phyloP scores from a whole-genome alignment of 2,329 filamentous ascomycete species.

The Tolypocladium tundrense region DNA sequence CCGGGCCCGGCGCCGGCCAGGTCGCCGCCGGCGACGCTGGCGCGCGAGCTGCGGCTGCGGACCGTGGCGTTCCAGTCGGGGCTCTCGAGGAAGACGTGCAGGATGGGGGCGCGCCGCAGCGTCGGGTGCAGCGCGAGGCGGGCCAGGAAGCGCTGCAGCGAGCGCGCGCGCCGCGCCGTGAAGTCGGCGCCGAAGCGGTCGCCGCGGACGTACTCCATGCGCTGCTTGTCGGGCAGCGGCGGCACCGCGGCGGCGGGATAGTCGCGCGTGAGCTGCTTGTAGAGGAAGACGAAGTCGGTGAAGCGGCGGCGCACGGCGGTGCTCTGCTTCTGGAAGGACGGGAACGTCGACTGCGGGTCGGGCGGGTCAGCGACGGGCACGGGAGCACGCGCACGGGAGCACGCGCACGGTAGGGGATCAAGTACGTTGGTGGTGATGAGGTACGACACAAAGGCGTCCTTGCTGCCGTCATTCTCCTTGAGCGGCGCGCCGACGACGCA shows the following conservation, averaged over 20 bases:
- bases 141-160: conserved; percentile 80
- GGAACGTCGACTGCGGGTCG: conserved; percentile 68
- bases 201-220: conserved; percentile 96
- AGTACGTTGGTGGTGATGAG: conserved; percentile 71
- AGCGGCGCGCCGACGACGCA: conserved; percentile 74
- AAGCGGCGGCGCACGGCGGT: conserved; percentile 82
- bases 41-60: conserved; percentile 63
- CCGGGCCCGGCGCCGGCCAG: conserved; percentile 4
- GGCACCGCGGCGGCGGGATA: conserved; percentile 89
- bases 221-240: conserved; percentile 94
- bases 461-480: conserved; percentile 94
- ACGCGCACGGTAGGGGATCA: no score
- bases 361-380: neutral
- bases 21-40: conserved; percentile 38
- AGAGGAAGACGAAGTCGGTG: conserved; percentile 95
- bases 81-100: conserved; percentile 86
- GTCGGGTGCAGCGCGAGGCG: conserved; percentile 82
- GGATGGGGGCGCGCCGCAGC: conserved; percentile 68
- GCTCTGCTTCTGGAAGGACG: conserved; percentile 75
- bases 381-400: no score
- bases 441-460: conserved; percentile 95
- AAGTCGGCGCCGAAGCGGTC: conserved; percentile 94
- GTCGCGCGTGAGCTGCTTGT: conserved; percentile 78
- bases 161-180: conserved; percentile 77
- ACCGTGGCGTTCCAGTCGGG: conserved; percentile 96